Evolutionary conservation across 192 early-diverging fungal genomes (phyloP).

Genomic region (Coemansia sp.): DNA sequence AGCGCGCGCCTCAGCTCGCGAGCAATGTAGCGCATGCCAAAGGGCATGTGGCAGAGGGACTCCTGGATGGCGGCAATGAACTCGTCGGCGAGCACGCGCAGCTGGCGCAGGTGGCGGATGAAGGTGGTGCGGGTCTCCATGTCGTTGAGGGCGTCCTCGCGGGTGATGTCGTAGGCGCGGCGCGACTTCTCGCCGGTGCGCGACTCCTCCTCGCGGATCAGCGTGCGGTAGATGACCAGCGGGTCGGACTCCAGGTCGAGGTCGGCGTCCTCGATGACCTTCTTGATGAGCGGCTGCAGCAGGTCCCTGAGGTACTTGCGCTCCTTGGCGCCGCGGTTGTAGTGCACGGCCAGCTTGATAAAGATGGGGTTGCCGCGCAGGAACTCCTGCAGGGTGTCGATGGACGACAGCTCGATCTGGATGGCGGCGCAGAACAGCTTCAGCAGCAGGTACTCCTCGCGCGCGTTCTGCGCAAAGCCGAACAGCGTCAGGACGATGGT

Average conservation of each 20-base stretch:
- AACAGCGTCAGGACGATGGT: conserved; percentile 87
- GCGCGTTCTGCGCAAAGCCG: conserved; percentile 94
- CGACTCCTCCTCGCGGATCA: conserved; percentile 89
- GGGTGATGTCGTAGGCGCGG: conserved; percentile 71
- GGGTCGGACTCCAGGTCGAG: conserved; percentile 94
- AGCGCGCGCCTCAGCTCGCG: conserved; percentile 78
- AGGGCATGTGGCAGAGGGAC: conserved; percentile 88
- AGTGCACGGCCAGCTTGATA: conserved; percentile 94
- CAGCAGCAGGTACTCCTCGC: conserved; percentile 95
- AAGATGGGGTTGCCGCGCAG: conserved; percentile 94
- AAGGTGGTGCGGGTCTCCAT: conserved; percentile 71
- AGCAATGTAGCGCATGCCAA: conserved; percentile 95
- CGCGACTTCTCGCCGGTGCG: conserved; percentile 78
- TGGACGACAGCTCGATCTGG: conserved; percentile 84
- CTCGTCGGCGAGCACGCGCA: conserved; percentile 76
- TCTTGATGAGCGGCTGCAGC: conserved; percentile 76
- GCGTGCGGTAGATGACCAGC: conserved; percentile 78
- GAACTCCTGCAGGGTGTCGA: conserved; percentile 83
- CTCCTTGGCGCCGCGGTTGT: conserved; percentile 94
- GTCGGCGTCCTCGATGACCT: conserved; percentile 69
- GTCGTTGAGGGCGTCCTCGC: conserved; percentile 79
- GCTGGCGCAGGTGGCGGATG: conserved; percentile 68
- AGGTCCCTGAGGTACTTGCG: conserved; percentile 85
- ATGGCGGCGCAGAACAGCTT: conserved; percentile 90
- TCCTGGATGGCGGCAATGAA: conserved; percentile 80